Conservation (phyloP, 768 basidiomycete genomes). For the Lyophyllum shimeji region DNA sequence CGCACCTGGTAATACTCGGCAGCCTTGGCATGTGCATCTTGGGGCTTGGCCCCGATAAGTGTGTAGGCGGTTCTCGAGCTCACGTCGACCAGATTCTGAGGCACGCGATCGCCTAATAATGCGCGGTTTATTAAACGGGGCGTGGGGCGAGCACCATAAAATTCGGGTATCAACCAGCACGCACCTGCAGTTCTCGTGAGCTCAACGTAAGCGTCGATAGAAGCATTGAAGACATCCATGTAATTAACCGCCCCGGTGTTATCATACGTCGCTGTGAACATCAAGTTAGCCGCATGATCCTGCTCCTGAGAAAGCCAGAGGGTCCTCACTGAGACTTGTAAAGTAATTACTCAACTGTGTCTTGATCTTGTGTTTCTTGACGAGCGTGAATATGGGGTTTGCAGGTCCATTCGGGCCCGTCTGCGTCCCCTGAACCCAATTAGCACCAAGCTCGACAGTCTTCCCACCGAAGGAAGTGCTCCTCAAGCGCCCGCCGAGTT, state of each 20-base stretch:
- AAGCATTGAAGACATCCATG: conserved; percentile 39
- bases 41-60: conserved; percentile 44
- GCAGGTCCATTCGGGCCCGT: conserved; percentile 43
- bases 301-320: background rate
- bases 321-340: conserved; percentile 41
- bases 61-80: conserved; percentile 55
- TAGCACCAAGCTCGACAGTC: conserved; percentile 57
- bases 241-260: conserved; percentile 49
- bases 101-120: conserved; percentile 41
- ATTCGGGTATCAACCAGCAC: conserved; percentile 1
- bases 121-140: background rate
- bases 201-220: conserved; percentile 37
- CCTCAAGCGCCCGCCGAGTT: conserved; percentile 63
- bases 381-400: conserved; percentile 62
- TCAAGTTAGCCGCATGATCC: background rate
- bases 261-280: conserved; percentile 52
- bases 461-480: conserved; percentile 44
- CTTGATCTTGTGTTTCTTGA: conserved; percentile 51
- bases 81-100: conserved; percentile 48
- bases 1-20: conserved; percentile 59
- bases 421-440: conserved; percentile 60
- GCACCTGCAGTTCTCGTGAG: conserved; percentile 48
- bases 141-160: background rate
- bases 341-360: conserved; percentile 45
- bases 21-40: conserved; percentile 44